Evolutionary conservation across 371 early-diverging fungal species (phyloP).

Genomic region (Catenaria anguillulae): DNA sequence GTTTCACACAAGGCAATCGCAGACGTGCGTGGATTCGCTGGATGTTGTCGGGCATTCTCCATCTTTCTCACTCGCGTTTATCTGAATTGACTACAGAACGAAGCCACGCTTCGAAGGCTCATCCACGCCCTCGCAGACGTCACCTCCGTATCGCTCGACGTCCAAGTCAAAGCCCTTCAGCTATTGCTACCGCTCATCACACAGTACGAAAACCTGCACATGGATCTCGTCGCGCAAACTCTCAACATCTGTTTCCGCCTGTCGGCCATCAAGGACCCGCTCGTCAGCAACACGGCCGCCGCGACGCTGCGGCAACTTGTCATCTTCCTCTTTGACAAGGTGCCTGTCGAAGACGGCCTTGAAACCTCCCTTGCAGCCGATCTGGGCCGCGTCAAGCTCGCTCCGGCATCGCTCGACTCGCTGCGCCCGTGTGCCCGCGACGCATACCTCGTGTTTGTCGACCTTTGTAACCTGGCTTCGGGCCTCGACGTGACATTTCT

Average conservation of each 20-base stretch:
- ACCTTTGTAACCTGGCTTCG: slow-evolving; percentile 55
- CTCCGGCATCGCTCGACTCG: not conserved
- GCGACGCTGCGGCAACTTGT: slow-evolving; percentile 88
- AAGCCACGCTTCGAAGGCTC: slow-evolving; percentile 40
- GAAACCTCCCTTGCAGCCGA: not conserved
- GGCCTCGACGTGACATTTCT: slow-evolving; percentile 48
- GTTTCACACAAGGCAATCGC: slow-evolving; percentile 73
- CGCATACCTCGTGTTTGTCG: slow-evolving; percentile 69
- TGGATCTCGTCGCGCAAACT: slow-evolving; percentile 43
- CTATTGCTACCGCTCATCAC: slow-evolving; percentile 74
- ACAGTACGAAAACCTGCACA: slow-evolving; percentile 61
- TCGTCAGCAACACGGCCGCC: slow-evolving; percentile 86
- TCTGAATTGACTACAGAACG: not conserved
- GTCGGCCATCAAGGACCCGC: slow-evolving; percentile 67
- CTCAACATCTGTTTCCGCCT: slow-evolving; percentile 73
- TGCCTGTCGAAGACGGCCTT: slow-evolving; percentile 45
- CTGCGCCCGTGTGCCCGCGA: slow-evolving; percentile 42
- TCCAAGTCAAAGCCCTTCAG: slow-evolving; percentile 87
- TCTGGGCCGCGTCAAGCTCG: slow-evolving; percentile 3
- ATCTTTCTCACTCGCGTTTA: not conserved
- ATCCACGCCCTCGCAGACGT: slow-evolving; percentile 58
- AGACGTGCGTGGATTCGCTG: no score
- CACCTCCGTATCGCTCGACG: slow-evolving; percentile 39
- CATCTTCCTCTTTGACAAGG: slow-evolving; percentile 84
- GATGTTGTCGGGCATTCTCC: no score